Conservation (phyloP, 106 monocot genomes). For the Posidonia australis region DNA sequence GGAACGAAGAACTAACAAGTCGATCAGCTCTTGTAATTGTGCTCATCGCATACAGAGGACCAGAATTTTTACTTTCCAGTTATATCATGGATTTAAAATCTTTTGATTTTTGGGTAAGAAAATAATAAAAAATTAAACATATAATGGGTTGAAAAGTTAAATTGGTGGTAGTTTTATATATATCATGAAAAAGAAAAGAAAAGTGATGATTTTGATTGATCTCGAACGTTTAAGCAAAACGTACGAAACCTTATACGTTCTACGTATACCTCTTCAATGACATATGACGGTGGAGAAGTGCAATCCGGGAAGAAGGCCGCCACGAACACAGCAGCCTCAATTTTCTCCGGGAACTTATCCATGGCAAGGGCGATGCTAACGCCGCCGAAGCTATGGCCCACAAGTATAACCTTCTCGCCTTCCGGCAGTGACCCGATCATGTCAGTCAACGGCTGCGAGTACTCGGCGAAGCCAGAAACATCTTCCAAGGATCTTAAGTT, state of each 20-base stretch:
- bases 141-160: too few species aligned
- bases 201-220: too few species aligned
- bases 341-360: conserved; percentile 36
- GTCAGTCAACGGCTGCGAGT: conserved; percentile 31
- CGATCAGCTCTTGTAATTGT: too few species aligned
- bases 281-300: not conserved
- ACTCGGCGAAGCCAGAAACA: conserved; percentile 17
- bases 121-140: too few species aligned
- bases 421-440: conserved; percentile 9
- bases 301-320: conserved; percentile 26
- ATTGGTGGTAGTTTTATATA: too few species aligned
- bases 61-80: too few species aligned
- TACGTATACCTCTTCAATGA: not conserved
- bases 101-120: too few species aligned
- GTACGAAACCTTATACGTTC: not conserved
- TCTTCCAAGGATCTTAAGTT: conserved; percentile 15
- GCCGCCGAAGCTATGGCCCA: conserved; percentile 51
- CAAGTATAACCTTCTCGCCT: conserved; percentile 25
- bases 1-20: too few species aligned
- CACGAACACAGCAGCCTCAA: conserved; percentile 29
- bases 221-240: too few species aligned
- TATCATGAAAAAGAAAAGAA: too few species aligned
- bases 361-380: conserved; percentile 24
- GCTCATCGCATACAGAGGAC: too few species aligned
- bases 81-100: too few species aligned